phyloP scores from a whole-genome alignment of 2,329 filamentous ascomycete genomes.

The Cladosporium sp. region DNA sequence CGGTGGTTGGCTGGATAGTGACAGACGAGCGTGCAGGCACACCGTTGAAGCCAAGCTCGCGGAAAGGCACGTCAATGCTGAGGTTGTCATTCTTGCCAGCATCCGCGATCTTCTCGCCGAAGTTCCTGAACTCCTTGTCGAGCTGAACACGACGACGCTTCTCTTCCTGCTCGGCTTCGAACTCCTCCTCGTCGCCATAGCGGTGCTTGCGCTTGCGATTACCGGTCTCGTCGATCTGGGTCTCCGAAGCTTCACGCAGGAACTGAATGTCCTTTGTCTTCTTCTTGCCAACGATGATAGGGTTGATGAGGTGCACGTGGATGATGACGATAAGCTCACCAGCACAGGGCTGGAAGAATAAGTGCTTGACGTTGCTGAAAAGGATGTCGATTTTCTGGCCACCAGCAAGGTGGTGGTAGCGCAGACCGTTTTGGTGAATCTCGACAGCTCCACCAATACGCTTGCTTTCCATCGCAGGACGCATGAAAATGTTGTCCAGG shows the following conservation, averaged over 20 bases:
- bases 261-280: constrained; percentile 99
- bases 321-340: constrained; percentile 98
- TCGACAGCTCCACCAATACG: constrained; percentile 93
- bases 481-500: constrained; percentile 91
- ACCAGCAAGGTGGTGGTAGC: constrained; percentile 78
- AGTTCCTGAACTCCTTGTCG: constrained; percentile 92
- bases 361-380: constrained; percentile 96
- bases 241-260: constrained; percentile 95
- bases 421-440: constrained; percentile 98
- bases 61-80: constrained; percentile 93
- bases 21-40: constrained; percentile 96
- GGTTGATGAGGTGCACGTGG: constrained; percentile 95
- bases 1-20: constrained; percentile 91
- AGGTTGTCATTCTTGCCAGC: constrained; percentile 87
- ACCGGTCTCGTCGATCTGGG: constrained; percentile 97
- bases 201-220: constrained; percentile 97
- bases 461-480: constrained; percentile 93
- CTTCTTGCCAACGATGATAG: constrained; percentile 97
- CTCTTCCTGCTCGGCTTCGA: constrained; percentile 97
- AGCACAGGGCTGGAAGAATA: constrained; percentile 97
- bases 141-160: constrained; percentile 85
- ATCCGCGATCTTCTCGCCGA: constrained; percentile 96
- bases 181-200: constrained; percentile 97
- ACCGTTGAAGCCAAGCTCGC: constrained; percentile 94
- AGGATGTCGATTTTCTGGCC: constrained; percentile 88